phyloP scores from a whole-genome alignment of 331 rosid genomes.

The Quercus phellos region DNA sequence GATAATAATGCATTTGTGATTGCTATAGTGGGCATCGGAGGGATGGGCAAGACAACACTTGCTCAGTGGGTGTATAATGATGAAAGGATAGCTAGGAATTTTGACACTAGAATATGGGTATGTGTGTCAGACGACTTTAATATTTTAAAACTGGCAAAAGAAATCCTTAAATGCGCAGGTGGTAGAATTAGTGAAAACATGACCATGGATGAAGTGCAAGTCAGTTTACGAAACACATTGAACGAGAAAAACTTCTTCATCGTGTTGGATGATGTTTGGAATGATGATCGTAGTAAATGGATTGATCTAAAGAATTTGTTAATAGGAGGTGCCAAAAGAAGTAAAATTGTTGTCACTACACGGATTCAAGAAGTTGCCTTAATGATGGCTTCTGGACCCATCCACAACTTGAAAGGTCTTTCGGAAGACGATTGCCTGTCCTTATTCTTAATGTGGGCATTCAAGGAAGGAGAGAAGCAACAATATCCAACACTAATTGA shows the following conservation, averaged over 20 bases:
- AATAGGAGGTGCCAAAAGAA: constrained; percentile 4
- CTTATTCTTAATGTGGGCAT: constrained; percentile 24
- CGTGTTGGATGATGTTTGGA: constrained; percentile 34
- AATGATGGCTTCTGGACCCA: constrained; percentile 8
- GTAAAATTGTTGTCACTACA: constrained; percentile 26
- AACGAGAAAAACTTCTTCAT: constrained; percentile 2
- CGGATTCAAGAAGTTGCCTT: neutral
- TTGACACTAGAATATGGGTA: constrained; percentile 22
- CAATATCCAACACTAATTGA: neutral
- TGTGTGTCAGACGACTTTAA: constrained; percentile 1
- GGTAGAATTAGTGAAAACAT: neutral
- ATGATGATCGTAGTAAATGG: constrained; percentile 15
- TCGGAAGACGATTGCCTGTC: neutral
- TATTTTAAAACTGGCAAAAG: neutral
- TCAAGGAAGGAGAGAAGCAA: constrained; percentile 18
- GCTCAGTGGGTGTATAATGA: constrained; percentile 1
- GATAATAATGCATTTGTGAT: constrained; percentile 4
- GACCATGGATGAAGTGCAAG: constrained; percentile 1
- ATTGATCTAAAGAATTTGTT: constrained; percentile 12
- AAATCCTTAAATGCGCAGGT: neutral
- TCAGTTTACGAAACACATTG: neutral
- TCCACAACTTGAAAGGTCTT: constrained; percentile 12
- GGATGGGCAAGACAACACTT: neutral
- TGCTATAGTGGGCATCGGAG: constrained; percentile 29
- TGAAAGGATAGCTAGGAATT: neutral